A percentile compares a stretch with the other conserved stretches of the same genome.
Evolutionary conservation across 768 basidiomycete genomes (phyloP).

Genomic region (Amanita rubescens): DNA sequence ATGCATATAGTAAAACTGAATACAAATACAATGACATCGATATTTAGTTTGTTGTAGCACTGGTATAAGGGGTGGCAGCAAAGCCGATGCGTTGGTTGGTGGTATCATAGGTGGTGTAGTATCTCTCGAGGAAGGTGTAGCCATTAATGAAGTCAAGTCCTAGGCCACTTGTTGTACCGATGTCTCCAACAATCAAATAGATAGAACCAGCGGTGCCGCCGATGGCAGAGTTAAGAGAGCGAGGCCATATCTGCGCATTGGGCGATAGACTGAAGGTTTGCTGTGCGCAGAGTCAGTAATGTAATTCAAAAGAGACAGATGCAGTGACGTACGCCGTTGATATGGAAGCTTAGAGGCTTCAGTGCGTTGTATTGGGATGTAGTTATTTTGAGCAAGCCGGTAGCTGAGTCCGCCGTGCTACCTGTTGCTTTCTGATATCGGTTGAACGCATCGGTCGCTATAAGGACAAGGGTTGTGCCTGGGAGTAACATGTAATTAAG

Average conservation of each 20-base stretch:
- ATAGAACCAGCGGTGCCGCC: slow-evolving; percentile 43
- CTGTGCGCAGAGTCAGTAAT: slow-evolving; percentile 40
- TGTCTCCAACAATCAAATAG: too few relatives aligned
- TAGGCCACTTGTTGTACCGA: slow-evolving; percentile 41
- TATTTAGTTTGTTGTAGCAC: neutral
- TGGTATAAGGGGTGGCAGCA: neutral
- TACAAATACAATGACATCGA: neutral
- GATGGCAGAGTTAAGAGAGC: slow-evolving; percentile 51
- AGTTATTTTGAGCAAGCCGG: slow-evolving; percentile 49
- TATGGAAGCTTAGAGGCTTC: slow-evolving; percentile 49
- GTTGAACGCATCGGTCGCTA: slow-evolving; percentile 38
- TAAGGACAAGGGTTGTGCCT: slow-evolving; percentile 44
- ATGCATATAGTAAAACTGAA: too few relatives aligned
- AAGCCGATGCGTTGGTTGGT: neutral
- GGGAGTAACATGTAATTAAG: neutral
- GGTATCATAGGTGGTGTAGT: slow-evolving; percentile 57
- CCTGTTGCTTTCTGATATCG: slow-evolving; percentile 40
- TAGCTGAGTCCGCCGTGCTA: slow-evolving; percentile 30
- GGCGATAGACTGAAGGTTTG: slow-evolving; percentile 45
- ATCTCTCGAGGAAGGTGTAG: too few relatives aligned
- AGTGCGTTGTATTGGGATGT: slow-evolving; percentile 41
- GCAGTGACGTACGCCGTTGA: slow-evolving; percentile 33
- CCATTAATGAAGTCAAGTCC: too few relatives aligned
- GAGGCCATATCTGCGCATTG: too few relatives aligned
- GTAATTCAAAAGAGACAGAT: slow-evolving; percentile 9